Conservation (phyloP, 768 basidiomycete species). For the Fomitopsis serialis region DNA sequence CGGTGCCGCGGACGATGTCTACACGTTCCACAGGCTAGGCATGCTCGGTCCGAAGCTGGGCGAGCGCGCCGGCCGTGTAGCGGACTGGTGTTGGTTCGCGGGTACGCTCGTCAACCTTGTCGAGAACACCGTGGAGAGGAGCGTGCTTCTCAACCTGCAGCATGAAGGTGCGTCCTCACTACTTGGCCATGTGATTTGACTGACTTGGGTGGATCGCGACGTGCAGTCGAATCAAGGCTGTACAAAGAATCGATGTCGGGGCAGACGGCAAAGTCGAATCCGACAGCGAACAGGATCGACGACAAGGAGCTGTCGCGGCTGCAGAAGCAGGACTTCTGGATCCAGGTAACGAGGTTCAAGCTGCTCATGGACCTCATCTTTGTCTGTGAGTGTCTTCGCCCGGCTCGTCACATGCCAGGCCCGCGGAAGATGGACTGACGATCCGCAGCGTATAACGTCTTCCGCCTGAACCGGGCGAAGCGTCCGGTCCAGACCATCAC, state of each 20-base stretch:
- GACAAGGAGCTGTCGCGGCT: conserved; percentile 67
- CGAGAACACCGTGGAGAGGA: conserved; percentile 76
- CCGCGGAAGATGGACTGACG: background rate
- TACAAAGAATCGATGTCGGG: conserved; percentile 71
- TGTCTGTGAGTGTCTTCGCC: conserved; percentile 54
- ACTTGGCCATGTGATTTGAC: conserved; percentile 1
- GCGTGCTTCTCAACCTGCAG: conserved; percentile 59
- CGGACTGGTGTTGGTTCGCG: conserved; percentile 86
- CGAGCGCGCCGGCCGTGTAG: conserved; percentile 64
- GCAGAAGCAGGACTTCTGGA: conserved; percentile 70
- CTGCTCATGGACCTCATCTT: conserved; percentile 82
- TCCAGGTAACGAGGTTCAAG: conserved; percentile 64
- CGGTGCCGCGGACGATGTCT: conserved; percentile 72
- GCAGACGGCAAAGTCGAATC: conserved; percentile 64
- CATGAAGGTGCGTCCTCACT: conserved; percentile 45
- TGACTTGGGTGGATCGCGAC: background rate
- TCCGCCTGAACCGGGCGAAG: conserved; percentile 57
- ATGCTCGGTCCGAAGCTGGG: conserved; percentile 61
- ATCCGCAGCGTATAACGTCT: conserved; percentile 69
- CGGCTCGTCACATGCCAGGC: background rate
- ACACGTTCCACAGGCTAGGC: conserved; percentile 69
- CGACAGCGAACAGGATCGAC: conserved; percentile 51
- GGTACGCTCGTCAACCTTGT: conserved; percentile 76
- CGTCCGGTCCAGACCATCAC: conserved; percentile 57
- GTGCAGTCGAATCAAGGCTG: conserved; percentile 62